Evolutionary conservation across 345 rosid species (phyloP), one percentile per base, ranked within the genome.

Genomic region (Dipteronia sinensis): DNA sequence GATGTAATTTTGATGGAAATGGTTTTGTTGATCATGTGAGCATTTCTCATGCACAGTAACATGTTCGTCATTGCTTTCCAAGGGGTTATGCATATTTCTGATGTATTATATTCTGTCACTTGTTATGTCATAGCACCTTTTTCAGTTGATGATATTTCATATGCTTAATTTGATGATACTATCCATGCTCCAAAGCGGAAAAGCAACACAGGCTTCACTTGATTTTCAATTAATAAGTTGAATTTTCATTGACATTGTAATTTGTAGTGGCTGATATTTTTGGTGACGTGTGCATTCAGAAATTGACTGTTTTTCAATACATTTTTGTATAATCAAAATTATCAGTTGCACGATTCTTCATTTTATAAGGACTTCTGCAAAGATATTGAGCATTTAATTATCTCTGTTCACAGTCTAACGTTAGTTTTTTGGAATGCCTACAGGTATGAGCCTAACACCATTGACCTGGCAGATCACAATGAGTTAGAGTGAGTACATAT

Each of bases 381-480:
- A 40, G 49, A 6, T 42, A 6, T 72, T 29, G 42, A 53, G 59
- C 2, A 19, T 23, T 34, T 13, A 23, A 51, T 67, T 42, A 13
- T 42, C 44, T 72, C 23, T 13, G 38, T 29, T 76, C 2, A 25
- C 20, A 44, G 75, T 71, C 76, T 76, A 11, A 71, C 40, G 65
- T 56, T 40, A 23, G 64, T 8, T 59, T 44, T 38, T 25, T 25
- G 13, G 11, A 47, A 42, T 77, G 68, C 38, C 71, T 75, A 66
- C 90, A 96, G 99, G 90, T 96, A 96, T 66, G 98, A 96, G 85
- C 98, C 98, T 72, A 96, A 96, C 86, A 96, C 99, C 13, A 84
- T 96, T 75, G 99, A 96, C 85, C 90, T 96, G 12, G 83, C 98
- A 62, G 95, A 96, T 74, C 95, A 82, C 85, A 78, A 87, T 16